Percentiles rank a stretch among this genome's conserved stretches.
Evolutionary conservation across 2,329 filamentous ascomycete genomes (phyloP).

Genomic region (Canariomyces notabilis): DNA sequence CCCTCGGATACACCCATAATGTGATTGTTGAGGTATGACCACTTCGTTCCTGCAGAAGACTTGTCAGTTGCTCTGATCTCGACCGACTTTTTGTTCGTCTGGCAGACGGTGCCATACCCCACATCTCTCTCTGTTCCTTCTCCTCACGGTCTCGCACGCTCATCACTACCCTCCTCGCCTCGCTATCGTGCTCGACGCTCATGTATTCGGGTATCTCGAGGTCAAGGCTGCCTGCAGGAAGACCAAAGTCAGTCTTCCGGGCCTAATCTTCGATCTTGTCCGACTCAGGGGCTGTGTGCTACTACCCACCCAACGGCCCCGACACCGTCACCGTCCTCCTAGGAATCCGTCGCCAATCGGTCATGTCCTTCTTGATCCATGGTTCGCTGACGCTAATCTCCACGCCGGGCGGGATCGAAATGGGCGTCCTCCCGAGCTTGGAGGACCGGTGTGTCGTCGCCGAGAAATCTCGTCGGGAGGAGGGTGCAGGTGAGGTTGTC

Average conservation of each 20-base stretch:
- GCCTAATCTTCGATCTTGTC: not conserved
- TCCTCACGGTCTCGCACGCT: constrained; percentile 62
- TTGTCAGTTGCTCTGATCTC: constrained; percentile 20
- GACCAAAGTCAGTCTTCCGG: constrained; percentile 6
- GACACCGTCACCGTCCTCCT: constrained; percentile 68
- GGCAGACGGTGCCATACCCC: constrained; percentile 58
- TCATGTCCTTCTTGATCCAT: constrained; percentile 46
- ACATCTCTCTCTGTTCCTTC: constrained; percentile 86
- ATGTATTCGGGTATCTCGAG: constrained; percentile 78
- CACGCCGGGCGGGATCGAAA: constrained; percentile 80
- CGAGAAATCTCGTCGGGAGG: constrained; percentile 59
- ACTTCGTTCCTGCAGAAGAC: constrained; percentile 65
- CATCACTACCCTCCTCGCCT: constrained; percentile 59
- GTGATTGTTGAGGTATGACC: constrained; percentile 84
- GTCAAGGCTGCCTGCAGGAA: constrained; percentile 60
- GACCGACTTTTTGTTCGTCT: too few species aligned
- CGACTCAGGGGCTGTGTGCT: not conserved
- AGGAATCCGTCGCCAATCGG: constrained; percentile 56
- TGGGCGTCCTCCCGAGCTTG: constrained; percentile 77
- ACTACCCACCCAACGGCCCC: constrained; percentile 67
- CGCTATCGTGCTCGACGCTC: constrained; percentile 61
- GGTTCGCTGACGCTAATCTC: constrained; percentile 67
- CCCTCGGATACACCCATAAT: constrained; percentile 94
- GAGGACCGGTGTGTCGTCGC: constrained; percentile 62
- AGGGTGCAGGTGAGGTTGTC: constrained; percentile 33